Conservation (phyloP, 139 green algal genomes). For the Parachlorella kessleri region DNA sequence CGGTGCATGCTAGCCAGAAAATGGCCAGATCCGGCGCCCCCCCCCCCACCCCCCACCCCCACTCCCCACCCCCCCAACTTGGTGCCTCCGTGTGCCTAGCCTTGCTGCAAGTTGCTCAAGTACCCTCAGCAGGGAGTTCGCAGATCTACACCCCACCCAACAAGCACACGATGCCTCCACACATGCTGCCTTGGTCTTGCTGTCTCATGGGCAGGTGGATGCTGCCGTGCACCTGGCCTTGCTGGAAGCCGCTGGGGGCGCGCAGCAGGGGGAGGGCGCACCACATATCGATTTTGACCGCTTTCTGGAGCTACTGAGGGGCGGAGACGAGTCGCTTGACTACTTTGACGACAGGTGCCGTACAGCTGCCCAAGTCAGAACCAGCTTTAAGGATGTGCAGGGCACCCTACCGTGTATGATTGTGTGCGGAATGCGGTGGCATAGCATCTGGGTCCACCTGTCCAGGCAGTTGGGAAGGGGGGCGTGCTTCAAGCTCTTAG, state of each 20-base stretch:
- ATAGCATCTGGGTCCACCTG: no score
- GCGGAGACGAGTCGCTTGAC: constrained; percentile 11
- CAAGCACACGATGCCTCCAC: no score
- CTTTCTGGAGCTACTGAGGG: constrained; percentile 22
- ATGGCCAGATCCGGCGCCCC: background rate
- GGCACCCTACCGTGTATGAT: background rate
- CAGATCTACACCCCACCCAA: no score
- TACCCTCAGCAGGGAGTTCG: no score
- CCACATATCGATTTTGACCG: constrained; percentile 16
- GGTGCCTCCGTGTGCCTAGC: background rate
- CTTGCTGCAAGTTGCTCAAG: background rate
- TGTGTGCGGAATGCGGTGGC: background rate
- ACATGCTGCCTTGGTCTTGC: no score
- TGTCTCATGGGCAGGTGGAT: no score
- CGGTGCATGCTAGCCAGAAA: background rate
- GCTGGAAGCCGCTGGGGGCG: constrained; percentile 17
- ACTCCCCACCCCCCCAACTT: no score
- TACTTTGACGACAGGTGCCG: constrained; percentile 29
- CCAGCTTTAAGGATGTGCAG: background rate
- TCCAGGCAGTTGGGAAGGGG: no score
- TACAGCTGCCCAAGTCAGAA: background rate
- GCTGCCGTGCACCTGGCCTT: constrained; percentile 27
- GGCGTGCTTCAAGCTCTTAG: no score
- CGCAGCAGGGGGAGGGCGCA: background rate
- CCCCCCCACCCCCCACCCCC: no score